Base-by-base conservation (phyloP, 805 yeast genomes). In the Lipomyces chichibuensis region DNA sequence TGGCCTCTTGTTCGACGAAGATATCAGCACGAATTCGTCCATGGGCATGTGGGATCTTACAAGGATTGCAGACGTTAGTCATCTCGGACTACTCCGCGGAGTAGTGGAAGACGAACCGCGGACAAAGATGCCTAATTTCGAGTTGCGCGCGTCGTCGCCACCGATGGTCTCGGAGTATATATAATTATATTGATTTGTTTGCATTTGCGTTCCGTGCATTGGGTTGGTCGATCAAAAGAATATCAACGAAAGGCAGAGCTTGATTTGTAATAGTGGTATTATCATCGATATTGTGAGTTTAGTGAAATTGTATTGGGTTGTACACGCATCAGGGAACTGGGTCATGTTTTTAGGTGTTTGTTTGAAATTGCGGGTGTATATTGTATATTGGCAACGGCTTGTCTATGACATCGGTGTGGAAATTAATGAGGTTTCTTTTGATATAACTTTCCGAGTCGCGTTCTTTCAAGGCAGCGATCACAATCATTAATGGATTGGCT, bases 1-100 rank as follows among this genome's bases (percentile, higher is more conserved):
- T 37, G 69, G 63, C 27, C 60, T 66, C 25, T 25, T 64, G 13
- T 25, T 46, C n/a, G 29, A 63, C 23, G 65, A 57, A 11, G 37
- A 49, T 43, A 17, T 46, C 51, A 49, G 43, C 9, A 57, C 27
- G n/a, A 20, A 32, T 20, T 25, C 37, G 17, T 43, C 52, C 25
- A 49, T 52, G 13, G 63, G 62, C 23, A 58, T 53, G 23, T 67
- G 71, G 71, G 66, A 62, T 37, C 39, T 67, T 25, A 67, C 71
- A 6, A 60, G 71, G 20, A 57, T 62, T 7, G 71, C 71, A 1
- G 71, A 67, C 17, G 49, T 46, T n/a, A 35, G 56, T 35, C 63
- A 60, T 54, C 37, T 60, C n/a, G 55, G 20, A 52, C 35, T 52
- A 43, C 49, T 43, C 49, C 23, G 57, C 1, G 49, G 23, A 23